Evolutionary conservation across 805 yeast species (phyloP), one percentile per base, ranked within the genome.

Genomic region (Yarrowia sp.): DNA sequence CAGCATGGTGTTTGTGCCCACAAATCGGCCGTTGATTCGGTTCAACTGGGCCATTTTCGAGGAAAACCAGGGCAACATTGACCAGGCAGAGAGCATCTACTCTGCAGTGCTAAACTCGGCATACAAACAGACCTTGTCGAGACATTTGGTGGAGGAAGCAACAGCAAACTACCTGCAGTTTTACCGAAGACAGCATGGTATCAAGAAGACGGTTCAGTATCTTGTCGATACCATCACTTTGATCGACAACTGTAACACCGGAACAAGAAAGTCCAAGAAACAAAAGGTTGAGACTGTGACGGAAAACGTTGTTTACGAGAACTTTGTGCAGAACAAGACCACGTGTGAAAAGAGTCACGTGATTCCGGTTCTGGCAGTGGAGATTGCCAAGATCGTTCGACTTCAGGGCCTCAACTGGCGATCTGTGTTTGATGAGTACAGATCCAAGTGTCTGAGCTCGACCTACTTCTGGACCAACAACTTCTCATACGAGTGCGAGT

Each of bases 1-100:
- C 0, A 78, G 82, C 42, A 75, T 82, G 70, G 38, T 73, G 16
- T 78, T 72, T 68, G 71, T 78, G 4, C 79, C 81, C 1, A 70
- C 73, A 2, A 71, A 74, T 16, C 70, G 78, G 14, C 77, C 78
- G 0, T 69, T 71, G 32, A 55, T 79, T 14, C 71, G 81, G 45
- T 68, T 75, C 26, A 75, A 73, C 42, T 78, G 75, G 73, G 76
- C 81, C 1, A 59, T 77, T 26, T 78, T 73, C 56, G 81, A 77
- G 69, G 81, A 78, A 65, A 64, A 72, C 3, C 68, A 41, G 19
- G 77, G 75, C 9, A 71, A 76, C 26, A 9, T 70, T 12, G 73
- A 69, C 9, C 36, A 67, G 14, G 79, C 81, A 1, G 67, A 75
- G 35, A 77, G 75, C 40, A 76, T 78, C 16, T 70, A 64, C 35